Evolutionary conservation across 2,329 filamentous ascomycete species (phyloP), one percentile per base, ranked within the genome.

Genomic region (Xylaria digitata): DNA sequence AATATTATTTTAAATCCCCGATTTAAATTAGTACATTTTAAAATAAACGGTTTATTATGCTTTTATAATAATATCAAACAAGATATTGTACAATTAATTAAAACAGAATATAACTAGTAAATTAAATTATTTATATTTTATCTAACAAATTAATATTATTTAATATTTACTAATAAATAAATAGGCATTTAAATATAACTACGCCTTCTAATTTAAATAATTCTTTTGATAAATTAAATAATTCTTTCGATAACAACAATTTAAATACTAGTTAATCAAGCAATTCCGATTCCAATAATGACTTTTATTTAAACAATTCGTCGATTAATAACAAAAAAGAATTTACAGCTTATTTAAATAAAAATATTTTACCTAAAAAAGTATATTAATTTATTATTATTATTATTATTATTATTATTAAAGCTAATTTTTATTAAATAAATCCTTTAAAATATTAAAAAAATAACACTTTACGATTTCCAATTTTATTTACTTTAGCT

Each of bases 1-100:
- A 50, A 17, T 57, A 57, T 57, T 34, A 23, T 57, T 48, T 57
- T 57, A 48, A 17, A 57, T 19, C n/a, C n/a, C 21, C 1, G 26
- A 15, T 57, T 57, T 46, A 59, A 59, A 42, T 6, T 42, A 40
- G 42, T 40, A 40, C 7, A 59, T 59, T 59, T 59, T 59, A 15
- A 26, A 49, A 1, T 11, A 17, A 40, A 49, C 13, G 11, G 45
- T 6, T 59, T 59, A 59, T 59, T 49, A 49, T 42, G 40, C 49
- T 59, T 54, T 59, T 59, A 59, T 49, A 1, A 6, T 15, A 49
- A 37, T 49, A 59, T 59, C 6, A 19, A 49, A 15, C 1, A 37
- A 23, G 7, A 59, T 37, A 49, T 59, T 49, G 49, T 57, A n/a
- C n/a, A n/a, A n/a, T n/a, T n/a, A n/a, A n/a, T n/a, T n/a, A n/a